phyloP scores from a whole-genome alignment of 495 filamentous ascomycete species.

The Aspergillus panamensis region DNA sequence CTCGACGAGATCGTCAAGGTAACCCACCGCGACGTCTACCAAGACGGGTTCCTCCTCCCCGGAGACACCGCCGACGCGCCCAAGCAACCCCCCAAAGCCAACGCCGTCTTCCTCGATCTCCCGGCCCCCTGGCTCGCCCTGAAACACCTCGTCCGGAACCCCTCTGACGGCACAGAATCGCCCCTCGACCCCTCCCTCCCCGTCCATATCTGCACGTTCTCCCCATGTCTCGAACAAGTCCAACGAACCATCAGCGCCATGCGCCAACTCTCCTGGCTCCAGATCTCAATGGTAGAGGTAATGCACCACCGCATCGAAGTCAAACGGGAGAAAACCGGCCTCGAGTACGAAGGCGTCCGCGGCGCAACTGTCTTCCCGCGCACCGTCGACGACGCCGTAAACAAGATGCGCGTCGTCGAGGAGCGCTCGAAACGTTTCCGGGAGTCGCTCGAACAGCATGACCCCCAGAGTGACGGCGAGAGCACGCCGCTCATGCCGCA shows the following conservation, averaged over 20 bases:
- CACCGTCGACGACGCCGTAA: constrained; percentile 74
- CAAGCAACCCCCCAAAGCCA: constrained; percentile 56
- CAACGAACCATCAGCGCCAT: constrained; percentile 74
- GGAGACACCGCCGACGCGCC: neutral
- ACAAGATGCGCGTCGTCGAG: constrained; percentile 69
- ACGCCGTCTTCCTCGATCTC: constrained; percentile 85
- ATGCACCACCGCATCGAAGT: constrained; percentile 73
- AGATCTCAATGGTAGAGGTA: constrained; percentile 88
- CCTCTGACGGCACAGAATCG: constrained; percentile 43
- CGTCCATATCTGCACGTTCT: constrained; percentile 85
- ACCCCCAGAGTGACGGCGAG: neutral
- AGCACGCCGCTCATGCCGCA: neutral
- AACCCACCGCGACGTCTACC: constrained; percentile 91
- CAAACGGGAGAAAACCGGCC: constrained; percentile 72
- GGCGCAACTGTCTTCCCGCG: constrained; percentile 58
- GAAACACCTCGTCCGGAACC: constrained; percentile 69
- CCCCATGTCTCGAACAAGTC: constrained; percentile 94
- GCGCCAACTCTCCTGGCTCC: constrained; percentile 79
- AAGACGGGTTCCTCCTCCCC: constrained; percentile 69
- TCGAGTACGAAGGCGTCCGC: constrained; percentile 54
- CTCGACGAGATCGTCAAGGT: constrained; percentile 69
- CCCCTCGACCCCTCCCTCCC: constrained; percentile 66
- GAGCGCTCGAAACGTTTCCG: constrained; percentile 56
- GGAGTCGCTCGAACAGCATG: constrained; percentile 15
- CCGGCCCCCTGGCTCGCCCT: constrained; percentile 92